Conservation (phyloP, 2,329 filamentous ascomycete species). For the Pseudogymnoascus pannorum region DNA sequence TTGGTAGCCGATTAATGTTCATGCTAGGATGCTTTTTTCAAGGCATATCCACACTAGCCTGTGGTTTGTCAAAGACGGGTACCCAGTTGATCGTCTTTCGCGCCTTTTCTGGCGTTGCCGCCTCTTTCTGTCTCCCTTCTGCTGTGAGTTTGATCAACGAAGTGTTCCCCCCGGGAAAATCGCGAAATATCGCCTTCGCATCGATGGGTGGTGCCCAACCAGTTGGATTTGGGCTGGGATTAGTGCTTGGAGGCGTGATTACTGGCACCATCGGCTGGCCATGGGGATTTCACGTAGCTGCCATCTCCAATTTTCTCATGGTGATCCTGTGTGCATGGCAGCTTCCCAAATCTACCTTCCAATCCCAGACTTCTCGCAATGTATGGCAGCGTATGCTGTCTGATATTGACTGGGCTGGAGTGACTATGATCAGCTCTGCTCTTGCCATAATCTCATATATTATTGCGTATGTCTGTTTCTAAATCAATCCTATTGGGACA, state of each 20-base stretch:
- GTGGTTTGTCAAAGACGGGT: not conserved
- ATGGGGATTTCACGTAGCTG: not conserved
- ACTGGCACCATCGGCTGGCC: not conserved
- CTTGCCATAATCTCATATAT: not conserved
- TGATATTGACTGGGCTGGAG: not conserved
- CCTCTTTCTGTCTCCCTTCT: not conserved
- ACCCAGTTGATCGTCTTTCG: not conserved
- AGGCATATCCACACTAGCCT: not conserved
- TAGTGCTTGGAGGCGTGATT: not conserved
- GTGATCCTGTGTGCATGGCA: conserved; percentile 34
- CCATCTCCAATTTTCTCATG: conserved; percentile 34
- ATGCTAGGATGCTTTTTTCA: not conserved
- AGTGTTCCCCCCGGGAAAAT: not conserved
- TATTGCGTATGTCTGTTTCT: not conserved
- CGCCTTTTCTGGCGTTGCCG: not conserved
- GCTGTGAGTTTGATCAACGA: not conserved
- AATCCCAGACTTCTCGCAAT: conserved; percentile 22
- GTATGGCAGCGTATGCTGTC: conserved; percentile 10
- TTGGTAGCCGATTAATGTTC: not conserved
- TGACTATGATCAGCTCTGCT: not conserved
- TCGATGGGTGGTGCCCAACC: not conserved
- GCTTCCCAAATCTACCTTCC: conserved; percentile 27
- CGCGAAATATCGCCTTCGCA: not conserved
- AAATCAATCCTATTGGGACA: too few species aligned
- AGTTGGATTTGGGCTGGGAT: not conserved